Conservation (phyloP, 2,329 filamentous ascomycete species). For the Colletotrichum spinosum region DNA sequence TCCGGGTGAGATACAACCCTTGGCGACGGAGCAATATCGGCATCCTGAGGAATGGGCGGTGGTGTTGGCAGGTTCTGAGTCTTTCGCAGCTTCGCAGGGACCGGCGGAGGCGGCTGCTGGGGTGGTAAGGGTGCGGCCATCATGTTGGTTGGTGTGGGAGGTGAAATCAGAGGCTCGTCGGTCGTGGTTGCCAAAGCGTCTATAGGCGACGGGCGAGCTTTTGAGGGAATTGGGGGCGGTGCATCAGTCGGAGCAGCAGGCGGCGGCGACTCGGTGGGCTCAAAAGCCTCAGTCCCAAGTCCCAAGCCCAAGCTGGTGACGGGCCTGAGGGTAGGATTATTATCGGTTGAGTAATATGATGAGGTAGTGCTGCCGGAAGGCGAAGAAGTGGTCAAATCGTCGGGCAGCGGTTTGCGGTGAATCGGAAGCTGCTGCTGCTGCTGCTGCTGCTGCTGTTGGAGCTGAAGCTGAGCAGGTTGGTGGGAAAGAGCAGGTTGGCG, state of each 20-base stretch:
- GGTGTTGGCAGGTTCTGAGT: constrained; percentile 24
- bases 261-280: constrained; percentile 19
- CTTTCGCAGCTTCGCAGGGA: constrained; percentile 34
- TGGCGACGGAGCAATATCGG: constrained; percentile 12
- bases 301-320: constrained; percentile 22
- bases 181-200: constrained; percentile 4
- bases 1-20: constrained; percentile 24
- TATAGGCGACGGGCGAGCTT: constrained; percentile 17
- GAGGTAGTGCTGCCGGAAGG: constrained; percentile 34
- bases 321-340: constrained; percentile 18
- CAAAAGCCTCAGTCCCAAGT: constrained; percentile 26
- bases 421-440: constrained; percentile 36
- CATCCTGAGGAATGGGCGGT: constrained; percentile 6
- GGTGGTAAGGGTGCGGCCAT: constrained; percentile 28
- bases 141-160: constrained; percentile 26
- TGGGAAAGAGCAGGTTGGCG: constrained; percentile 35
- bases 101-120: constrained; percentile 27
- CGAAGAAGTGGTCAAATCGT: constrained; percentile 23
- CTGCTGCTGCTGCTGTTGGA: constrained; percentile 21
- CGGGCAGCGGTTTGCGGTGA: constrained; percentile 40
- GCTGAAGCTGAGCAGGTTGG: constrained; percentile 32
- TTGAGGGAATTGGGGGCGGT: constrained; percentile 31
- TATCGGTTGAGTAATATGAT: constrained; percentile 20
- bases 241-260: constrained; percentile 30
- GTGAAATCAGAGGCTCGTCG: constrained; percentile 18